Base-by-base conservation (phyloP, 805 yeast genomes). In the Ogataea neopini region DNA sequence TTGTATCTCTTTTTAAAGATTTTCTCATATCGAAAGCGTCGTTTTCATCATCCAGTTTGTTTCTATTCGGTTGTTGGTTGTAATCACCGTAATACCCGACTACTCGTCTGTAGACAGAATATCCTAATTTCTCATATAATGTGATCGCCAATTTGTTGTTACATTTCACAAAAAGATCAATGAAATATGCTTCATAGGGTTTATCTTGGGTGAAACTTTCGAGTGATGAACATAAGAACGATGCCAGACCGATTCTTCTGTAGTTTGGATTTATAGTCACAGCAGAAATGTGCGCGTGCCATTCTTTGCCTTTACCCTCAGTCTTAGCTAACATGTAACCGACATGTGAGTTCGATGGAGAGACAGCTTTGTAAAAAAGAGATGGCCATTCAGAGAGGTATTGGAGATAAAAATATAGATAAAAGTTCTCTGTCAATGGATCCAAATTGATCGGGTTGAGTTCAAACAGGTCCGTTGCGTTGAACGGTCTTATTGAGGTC, bases 281-380 rank as follows among this genome's bases (percentile, higher is more conserved):
- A 0, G 99, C 98, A 0, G 98, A 89, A 42, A 94, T 90, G 65
- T 94, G 99, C 1, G 96, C 81, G 62, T 94, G 99, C 96, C 97
- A 92, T 50, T 90, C 94, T 40, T 76, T 80, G 4, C 76, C 80
- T 30, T 73, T 73, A 0, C 99, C 99, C 64, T 94, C 99, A 1
- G 96, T 84, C 65, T 94, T 94, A n/a, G 95, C 98, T 81, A 94
- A 81, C 96, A 94, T 84, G 62, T 86, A 86, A 0, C 91, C 92
- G 28, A 87, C 73, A 23, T 72, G 69, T 40, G 63, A 67, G 15
- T 56, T 58, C 3, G 54, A 40, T 10, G 62, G 52, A n/a, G 67
- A 63, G 2, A 57, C 57, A 9, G 91, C 80, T 62, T 89, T 86
- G 77, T 90, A 92, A 67, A 90, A 86, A 39, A 94, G 70, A 28